These are phyloP conservation scores for Imleria badia DNA, from an alignment of 768 basidiomycete species.

Conservation along the genomic window DNA sequence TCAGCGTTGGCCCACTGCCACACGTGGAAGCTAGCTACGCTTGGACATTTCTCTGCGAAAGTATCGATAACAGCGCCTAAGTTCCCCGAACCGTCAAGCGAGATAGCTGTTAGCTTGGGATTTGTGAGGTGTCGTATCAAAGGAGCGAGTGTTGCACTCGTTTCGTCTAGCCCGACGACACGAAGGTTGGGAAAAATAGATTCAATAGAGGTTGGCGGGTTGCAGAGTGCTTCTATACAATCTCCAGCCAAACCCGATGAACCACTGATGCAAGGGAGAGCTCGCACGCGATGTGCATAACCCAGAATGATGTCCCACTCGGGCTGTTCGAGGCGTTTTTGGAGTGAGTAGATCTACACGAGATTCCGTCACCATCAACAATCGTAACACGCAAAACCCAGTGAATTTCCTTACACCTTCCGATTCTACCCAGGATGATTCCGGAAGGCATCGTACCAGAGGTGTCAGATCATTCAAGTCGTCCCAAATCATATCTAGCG, in stretches of 20 bases:
- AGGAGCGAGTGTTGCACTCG: neutral
- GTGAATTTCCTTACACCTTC: slow-evolving; percentile 2
- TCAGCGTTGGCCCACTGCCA: neutral
- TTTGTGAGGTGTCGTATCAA: slow-evolving; percentile 9
- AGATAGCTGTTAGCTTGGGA: neutral
- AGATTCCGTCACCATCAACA: neutral
- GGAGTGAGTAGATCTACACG: slow-evolving; percentile 2
- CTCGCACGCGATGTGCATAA: slow-evolving; percentile 10
- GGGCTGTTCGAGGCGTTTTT: neutral
- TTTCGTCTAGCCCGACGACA: neutral
- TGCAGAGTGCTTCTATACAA: slow-evolving; percentile 1
- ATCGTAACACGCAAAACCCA: neutral
- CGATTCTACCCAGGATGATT: neutral
- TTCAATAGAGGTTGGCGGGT: neutral
- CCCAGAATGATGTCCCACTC: slow-evolving; percentile 12
- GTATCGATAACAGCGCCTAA: neutral
- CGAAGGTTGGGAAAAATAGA: slow-evolving; percentile 15
- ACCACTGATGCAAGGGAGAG: neutral
- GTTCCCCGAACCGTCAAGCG: neutral
- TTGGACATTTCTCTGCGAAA: slow-evolving; percentile 4
- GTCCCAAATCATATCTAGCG: neutral
- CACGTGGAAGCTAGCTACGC: neutral
- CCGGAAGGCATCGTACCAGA: slow-evolving; percentile 8
- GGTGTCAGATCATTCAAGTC: slow-evolving; percentile 7
- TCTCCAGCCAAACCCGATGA: neutral